Percentiles rank a stretch among this genome's conserved stretches.
Evolutionary conservation across 1,139 yeast species (phyloP).

Genomic region (Arxiozyma slooffiae): DNA sequence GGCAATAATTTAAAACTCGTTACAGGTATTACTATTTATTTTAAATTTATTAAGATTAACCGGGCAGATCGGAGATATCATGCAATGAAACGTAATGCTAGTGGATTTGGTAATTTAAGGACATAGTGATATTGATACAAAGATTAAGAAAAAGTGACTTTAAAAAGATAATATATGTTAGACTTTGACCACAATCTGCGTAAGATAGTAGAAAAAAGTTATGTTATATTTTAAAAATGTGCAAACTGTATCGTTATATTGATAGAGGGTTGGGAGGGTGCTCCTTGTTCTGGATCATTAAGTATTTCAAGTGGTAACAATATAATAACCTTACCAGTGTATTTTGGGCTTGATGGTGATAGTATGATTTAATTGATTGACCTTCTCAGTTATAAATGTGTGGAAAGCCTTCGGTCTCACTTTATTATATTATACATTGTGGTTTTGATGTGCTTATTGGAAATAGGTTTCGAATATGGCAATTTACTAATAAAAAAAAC

Average conservation of each 20-base stretch:
- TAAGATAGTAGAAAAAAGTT: constrained; percentile 66
- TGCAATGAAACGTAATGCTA: constrained; percentile 44
- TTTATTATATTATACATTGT: constrained; percentile 53
- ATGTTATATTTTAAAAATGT: constrained; percentile 50
- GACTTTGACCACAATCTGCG: constrained; percentile 76
- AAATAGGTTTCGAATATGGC: constrained; percentile 61
- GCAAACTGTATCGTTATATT: constrained; percentile 53
- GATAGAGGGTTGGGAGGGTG: constrained; percentile 58
- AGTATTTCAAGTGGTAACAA: constrained; percentile 34
- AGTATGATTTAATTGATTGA: constrained; percentile 35
- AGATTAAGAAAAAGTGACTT: constrained; percentile 37
- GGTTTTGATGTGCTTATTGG: constrained; percentile 64
- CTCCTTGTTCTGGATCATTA: constrained; percentile 57
- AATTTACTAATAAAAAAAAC: constrained; percentile 50
- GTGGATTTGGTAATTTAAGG: constrained; percentile 71
- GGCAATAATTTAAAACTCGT: constrained; percentile 2
- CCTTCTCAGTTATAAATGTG: constrained; percentile 38
- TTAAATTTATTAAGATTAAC: constrained; percentile 41
- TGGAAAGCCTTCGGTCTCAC: constrained; percentile 38
- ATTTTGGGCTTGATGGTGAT: constrained; percentile 46
- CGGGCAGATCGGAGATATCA: constrained; percentile 84
- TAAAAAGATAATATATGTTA: constrained; percentile 47
- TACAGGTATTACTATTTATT: constrained; percentile 6
- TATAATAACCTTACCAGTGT: constrained; percentile 46
- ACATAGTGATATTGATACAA: constrained; percentile 48